A percentile compares a stretch with the other conserved stretches of the same genome.
Evolutionary conservation across 1,284 basidiomycete species (phyloP).

Genomic region (Rhodofomes roseus): DNA sequence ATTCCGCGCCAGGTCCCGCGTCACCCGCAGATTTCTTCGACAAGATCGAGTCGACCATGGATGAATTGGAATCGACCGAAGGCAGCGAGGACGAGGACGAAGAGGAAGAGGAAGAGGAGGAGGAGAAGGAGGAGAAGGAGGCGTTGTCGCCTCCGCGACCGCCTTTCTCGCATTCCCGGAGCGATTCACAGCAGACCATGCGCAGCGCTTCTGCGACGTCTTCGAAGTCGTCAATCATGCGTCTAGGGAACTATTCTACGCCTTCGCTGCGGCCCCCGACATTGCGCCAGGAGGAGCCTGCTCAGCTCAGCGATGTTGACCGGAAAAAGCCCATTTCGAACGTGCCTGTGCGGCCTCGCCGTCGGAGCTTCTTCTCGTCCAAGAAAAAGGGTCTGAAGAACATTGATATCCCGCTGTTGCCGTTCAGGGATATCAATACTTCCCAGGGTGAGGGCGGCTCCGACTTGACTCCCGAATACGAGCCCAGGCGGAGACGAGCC

Average conservation of each 20-base stretch:
- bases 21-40: conserved; percentile 73
- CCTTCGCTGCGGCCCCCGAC: conserved; percentile 27
- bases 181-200: conserved; percentile 6
- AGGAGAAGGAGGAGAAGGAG: conserved; percentile 26
- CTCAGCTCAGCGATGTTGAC: conserved; percentile 6
- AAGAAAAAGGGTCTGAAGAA: conserved; percentile 19
- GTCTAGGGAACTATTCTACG: conserved; percentile 37
- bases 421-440: conserved; percentile 4
- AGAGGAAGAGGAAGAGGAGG: conserved; percentile 20
- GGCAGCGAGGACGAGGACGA: conserved; percentile 38
- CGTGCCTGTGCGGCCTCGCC: conserved; percentile 19
- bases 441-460: not conserved
- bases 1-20: conserved; percentile 52
- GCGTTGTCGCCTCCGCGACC: conserved; percentile 1
- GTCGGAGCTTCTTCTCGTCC: conserved; percentile 17
- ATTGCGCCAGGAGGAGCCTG: not conserved
- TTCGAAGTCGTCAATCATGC: conserved; percentile 35
- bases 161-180: conserved; percentile 7
- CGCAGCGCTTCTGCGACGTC: conserved; percentile 14
- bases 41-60: conserved; percentile 63
- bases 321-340: conserved; percentile 28
- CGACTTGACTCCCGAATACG: conserved; percentile 1
- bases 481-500: conserved; percentile 17
- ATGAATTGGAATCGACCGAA: conserved; percentile 59
- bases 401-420: conserved; percentile 12